A percentile compares a stretch with the other conserved stretches of the same genome.
Conservation (phyloP, 495 filamentous ascomycete species). For the Penicillium ucsense region DNA sequence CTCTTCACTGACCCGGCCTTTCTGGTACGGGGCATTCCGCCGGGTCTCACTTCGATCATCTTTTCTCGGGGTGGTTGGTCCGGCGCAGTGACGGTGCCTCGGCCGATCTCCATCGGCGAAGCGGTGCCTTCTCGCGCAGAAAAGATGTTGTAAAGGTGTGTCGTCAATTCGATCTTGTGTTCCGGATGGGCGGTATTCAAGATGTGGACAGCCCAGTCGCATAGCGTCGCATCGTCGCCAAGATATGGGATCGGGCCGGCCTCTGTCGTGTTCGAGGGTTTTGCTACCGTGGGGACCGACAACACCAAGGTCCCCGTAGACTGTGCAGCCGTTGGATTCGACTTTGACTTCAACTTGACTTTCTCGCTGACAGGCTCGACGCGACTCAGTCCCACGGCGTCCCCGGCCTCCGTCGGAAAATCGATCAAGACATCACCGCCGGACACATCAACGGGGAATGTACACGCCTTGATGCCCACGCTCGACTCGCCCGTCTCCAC, state of each 20-base stretch:
- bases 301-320: too few relatives aligned
- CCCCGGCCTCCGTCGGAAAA: conserved; percentile 15
- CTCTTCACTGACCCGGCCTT: conserved; percentile 39
- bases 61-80: conserved; percentile 37
- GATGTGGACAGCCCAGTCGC: conserved; percentile 44
- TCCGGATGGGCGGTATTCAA: conserved; percentile 41
- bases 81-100: conserved; percentile 28
- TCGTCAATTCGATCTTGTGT: conserved; percentile 43
- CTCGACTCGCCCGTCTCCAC: conserved; percentile 47
- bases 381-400: conserved; percentile 17
- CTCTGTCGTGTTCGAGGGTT: conserved; percentile 6
- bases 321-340: too few relatives aligned
- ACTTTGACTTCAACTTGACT: conserved; percentile 33
- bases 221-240: conserved; percentile 35
- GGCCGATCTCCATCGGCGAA: conserved; percentile 38
- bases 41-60: conserved; percentile 30
- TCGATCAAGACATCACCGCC: conserved; percentile 26
- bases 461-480: conserved; percentile 44
- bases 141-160: conserved; percentile 38
- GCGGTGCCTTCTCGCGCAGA: conserved; percentile 27
- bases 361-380: conserved; percentile 41
- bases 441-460: conserved; percentile 36
- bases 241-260: conserved; percentile 24
- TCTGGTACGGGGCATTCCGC: conserved; percentile 33
- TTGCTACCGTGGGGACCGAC: conserved; percentile 10